Evolutionary conservation across 1,284 basidiomycete genomes (phyloP), one percentile per base, ranked within the genome.

Genomic region (Moniliella sp.): DNA sequence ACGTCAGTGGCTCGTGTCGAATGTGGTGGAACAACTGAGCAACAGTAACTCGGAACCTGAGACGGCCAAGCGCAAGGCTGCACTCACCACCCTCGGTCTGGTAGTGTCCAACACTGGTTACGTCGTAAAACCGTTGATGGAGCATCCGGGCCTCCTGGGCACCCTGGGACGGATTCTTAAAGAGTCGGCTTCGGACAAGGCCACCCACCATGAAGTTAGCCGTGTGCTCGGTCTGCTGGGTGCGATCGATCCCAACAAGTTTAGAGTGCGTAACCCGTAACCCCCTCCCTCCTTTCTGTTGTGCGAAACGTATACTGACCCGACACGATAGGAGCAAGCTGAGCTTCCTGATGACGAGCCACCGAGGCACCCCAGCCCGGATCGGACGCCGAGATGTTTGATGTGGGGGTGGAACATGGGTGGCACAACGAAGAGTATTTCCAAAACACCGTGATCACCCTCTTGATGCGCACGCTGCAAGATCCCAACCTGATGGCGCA

Each of bases 351-450:
- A 68, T 0, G 72, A 69, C 36, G 82, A 86, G 21, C n/a, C n/a
- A n/a, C n/a, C n/a, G n/a, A n/a, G n/a, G n/a, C n/a, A n/a, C n/a
- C n/a, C n/a, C n/a, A n/a, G n/a, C n/a, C n/a, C n/a, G n/a, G n/a
- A n/a, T n/a, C n/a, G n/a, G n/a, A n/a, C n/a, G n/a, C n/a, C n/a
- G n/a, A n/a, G n/a, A n/a, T n/a, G n/a, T n/a, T n/a, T n/a, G n/a
- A n/a, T n/a, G n/a, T n/a, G n/a, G n/a, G n/a, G n/a, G n/a, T n/a
- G n/a, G n/a, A n/a, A n/a, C n/a, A n/a, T n/a, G n/a, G n/a, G n/a
- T n/a, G n/a, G n/a, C n/a, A n/a, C n/a, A n/a, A n/a, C n/a, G 15
- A 97, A 48, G 91, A 97, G 57, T 97, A 93, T 62, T 97, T 86
- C 64, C 91, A 97, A 59, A 84, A 82, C 4, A 82, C 91, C 3